Percentiles rank a stretch among this genome's conserved stretches.
phyloP scores from a whole-genome alignment of 192 early-diverging fungal species.

The Coemansia javaensis region DNA sequence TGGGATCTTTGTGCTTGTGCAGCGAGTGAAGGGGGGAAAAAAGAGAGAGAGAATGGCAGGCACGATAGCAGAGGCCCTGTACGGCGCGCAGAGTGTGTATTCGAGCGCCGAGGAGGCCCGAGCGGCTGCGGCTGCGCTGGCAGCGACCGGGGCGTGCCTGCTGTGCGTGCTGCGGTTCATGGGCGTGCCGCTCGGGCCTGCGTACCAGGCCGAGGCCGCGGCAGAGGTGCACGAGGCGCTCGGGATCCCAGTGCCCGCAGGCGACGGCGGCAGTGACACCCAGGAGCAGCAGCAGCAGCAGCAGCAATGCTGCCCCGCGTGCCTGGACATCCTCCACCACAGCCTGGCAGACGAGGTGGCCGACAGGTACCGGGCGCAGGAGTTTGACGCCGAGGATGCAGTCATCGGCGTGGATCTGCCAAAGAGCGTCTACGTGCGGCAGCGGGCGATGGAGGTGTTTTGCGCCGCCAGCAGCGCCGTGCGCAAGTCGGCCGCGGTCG shows the following conservation, averaged over 20 bases:
- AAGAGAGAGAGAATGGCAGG: neutral
- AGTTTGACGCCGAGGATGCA: conserved; percentile 12
- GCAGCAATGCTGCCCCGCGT: conserved; percentile 32
- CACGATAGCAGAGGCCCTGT: neutral
- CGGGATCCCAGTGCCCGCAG: neutral
- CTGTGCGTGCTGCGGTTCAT: conserved; percentile 26
- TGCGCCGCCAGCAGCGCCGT: conserved; percentile 1
- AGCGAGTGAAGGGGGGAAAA: no score
- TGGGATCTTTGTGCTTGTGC: no score
- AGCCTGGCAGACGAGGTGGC: conserved; percentile 1
- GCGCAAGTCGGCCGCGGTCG: neutral
- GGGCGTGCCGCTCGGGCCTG: conserved; percentile 11
- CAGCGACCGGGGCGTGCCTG: conserved; percentile 1
- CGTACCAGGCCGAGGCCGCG: conserved; percentile 3
- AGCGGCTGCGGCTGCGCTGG: neutral
- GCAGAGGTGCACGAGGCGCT: neutral
- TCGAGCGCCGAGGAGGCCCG: neutral
- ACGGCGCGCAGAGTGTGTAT: neutral
- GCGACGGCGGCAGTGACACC: no score
- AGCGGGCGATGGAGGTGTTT: conserved; percentile 21
- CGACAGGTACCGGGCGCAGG: conserved; percentile 6
- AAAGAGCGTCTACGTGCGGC: conserved; percentile 33
- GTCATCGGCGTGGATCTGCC: conserved; percentile 30
- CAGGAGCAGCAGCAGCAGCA: no score
- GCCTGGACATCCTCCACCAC: conserved; percentile 17